Base-by-base conservation (phyloP, 495 filamentous ascomycete genomes). In the Acidiella bohemica region DNA sequence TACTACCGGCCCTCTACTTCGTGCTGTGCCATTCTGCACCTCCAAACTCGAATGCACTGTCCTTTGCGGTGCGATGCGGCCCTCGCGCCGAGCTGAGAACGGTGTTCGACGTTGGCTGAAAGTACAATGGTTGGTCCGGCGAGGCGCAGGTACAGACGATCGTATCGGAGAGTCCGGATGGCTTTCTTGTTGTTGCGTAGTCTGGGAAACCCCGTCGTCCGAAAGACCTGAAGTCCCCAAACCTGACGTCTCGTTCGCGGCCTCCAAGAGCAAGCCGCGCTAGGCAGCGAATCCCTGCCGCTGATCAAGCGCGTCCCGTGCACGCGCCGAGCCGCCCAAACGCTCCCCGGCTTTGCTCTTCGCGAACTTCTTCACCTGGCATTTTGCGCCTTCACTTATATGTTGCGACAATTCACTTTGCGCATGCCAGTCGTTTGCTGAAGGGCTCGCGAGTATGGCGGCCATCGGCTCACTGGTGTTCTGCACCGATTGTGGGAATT, bases 381-480 rank as follows among this genome's bases (percentile, higher is more conserved):
- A n/a, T n/a, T 27, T 27, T 27, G 25, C 7, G 25, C 25, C n/a
- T 27, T 27, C 25, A 27, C 25, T 27, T 27, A 7, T 27, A n/a
- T n/a, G n/a, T n/a, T n/a, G n/a, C n/a, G n/a, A n/a, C n/a, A n/a
- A n/a, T n/a, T n/a, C n/a, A n/a, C n/a, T n/a, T n/a, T n/a, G n/a
- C n/a, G n/a, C n/a, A n/a, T n/a, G n/a, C n/a, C n/a, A n/a, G n/a
- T n/a, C n/a, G n/a, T n/a, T n/a, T n/a, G n/a, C n/a, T n/a, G n/a
- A n/a, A n/a, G n/a, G n/a, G n/a, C n/a, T 39, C 4, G 19, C 2
- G 24, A 47, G 64, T 46, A 94, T 93, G 85, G 76, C 88, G 42
- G 74, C 78, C 8, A 82, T 94, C 45, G 88, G 85, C 18, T 90
- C 85, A 21, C 67, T 94, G 22, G 75, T 94, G 28, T 97, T 97